phyloP scores from a whole-genome alignment of 345 rosid species.

The Populus davidiana region DNA sequence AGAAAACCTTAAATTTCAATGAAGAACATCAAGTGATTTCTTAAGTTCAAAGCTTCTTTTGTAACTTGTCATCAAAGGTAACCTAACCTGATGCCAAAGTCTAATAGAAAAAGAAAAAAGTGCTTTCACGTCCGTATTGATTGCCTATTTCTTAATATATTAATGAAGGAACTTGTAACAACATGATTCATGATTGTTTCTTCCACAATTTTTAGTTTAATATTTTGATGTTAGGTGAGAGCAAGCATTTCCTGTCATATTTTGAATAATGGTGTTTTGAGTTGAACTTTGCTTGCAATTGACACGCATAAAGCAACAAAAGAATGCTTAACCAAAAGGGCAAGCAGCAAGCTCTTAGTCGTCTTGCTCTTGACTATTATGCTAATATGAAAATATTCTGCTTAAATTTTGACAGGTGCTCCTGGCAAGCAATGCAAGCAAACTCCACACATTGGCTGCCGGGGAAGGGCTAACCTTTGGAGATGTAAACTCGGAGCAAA shows the following conservation, averaged over 20 bases:
- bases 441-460: not conserved
- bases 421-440: not conserved
- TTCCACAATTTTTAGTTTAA: not conserved
- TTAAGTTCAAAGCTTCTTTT: conserved; percentile 26
- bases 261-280: not conserved
- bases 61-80: conserved; percentile 35
- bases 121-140: conserved; percentile 18
- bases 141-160: conserved; percentile 20
- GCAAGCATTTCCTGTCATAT: not conserved
- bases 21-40: conserved; percentile 20
- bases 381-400: not conserved
- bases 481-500: not conserved
- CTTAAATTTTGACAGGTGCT: not conserved
- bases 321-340: not conserved
- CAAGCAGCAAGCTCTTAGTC: not conserved
- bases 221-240: conserved; percentile 26
- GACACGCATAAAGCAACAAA: not conserved
- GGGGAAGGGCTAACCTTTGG: not conserved
- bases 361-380: not conserved
- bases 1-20: conserved; percentile 4
- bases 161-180: conserved; percentile 15
- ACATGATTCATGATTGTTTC: conserved; percentile 30
- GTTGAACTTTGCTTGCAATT: not conserved
- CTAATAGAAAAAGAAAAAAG: not conserved
- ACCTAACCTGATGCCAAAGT: conserved; percentile 6